Evolutionary conservation across 192 early-diverging fungal genomes (phyloP), one percentile per base, ranked within the genome.

Genomic region (Coemansia sp.): DNA sequence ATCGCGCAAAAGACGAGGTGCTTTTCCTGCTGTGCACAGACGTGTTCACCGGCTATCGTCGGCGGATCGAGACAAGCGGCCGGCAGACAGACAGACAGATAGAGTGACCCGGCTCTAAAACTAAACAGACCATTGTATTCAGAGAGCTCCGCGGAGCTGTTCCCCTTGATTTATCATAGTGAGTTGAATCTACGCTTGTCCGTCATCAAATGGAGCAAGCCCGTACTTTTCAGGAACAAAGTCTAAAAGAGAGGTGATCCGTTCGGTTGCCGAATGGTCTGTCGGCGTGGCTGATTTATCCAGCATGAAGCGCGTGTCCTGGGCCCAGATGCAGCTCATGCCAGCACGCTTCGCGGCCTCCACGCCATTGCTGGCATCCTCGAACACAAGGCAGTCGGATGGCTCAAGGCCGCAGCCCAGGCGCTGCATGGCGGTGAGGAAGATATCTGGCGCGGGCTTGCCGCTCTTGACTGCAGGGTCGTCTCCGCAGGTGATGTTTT

Each of bases 361-460:
- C 3, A 96, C 86, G 15, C 96, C 96, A 57, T 85, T 85, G 19
- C 80, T 67, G 3, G 94, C 87, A 59, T 98, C 94, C 72, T 98
- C 96, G 87, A 98, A 98, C 25, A 98, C 94, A 37, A 98, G 82
- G 58, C 89, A 90, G 7, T 86, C 81, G 5, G 79, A 74, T 2
- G 76, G 65, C 38, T 70, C 70, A 0, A 75, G 53, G 22, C 62
- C 62, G 53, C 63, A 70, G 36, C 90, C 86, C 15, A 90, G 50
- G 60, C 68, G 69, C 36, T 85, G 57, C 55, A 86, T 84, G 9
- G 91, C 93, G 6, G 81, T 86, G 19, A 88, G 82, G 78, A 97
- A 98, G 25, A 96, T 83, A 58, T 98, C 96, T 2, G 96, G 96
- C 20, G 87, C 82, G 2, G 96, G 96, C 80, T 98, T 98, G 4